Evolutionary conservation across 257 asterid species (phyloP).

Genomic region (Coffea eugenioides): DNA sequence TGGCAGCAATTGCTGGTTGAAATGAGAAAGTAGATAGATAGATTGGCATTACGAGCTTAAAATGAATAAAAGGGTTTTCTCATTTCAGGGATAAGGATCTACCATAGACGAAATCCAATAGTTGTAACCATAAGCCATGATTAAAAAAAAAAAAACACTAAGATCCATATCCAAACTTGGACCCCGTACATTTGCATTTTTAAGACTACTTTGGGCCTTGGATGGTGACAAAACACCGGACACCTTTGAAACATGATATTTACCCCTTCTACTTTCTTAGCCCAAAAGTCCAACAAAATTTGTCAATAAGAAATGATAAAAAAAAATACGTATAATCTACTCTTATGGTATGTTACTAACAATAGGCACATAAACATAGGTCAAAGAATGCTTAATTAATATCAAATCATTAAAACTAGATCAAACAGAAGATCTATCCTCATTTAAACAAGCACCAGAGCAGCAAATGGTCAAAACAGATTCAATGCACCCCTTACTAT

Average conservation of each 20-base stretch:
- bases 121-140: not conserved
- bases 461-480: not conserved
- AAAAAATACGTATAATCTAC: not conserved
- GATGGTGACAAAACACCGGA: not conserved
- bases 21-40: not conserved
- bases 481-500: not conserved
- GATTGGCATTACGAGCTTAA: not conserved
- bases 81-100: not conserved
- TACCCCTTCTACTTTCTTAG: not conserved
- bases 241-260: not conserved
- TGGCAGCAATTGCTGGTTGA: not conserved
- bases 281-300: not conserved
- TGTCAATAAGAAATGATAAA: not conserved
- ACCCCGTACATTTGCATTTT: not conserved
- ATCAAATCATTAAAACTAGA: not conserved
- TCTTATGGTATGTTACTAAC: not conserved
- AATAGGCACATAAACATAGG: not conserved
- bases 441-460: not conserved
- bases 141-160: not conserved
- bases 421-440: not conserved
- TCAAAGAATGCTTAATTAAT: not conserved
- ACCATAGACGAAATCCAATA: too few species aligned
- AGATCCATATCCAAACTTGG: not conserved
- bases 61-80: not conserved
- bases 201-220: not conserved